Evolutionary conservation across 2,329 filamentous ascomycete genomes (phyloP).

Genomic region (Neodidymelliopsis sp.): DNA sequence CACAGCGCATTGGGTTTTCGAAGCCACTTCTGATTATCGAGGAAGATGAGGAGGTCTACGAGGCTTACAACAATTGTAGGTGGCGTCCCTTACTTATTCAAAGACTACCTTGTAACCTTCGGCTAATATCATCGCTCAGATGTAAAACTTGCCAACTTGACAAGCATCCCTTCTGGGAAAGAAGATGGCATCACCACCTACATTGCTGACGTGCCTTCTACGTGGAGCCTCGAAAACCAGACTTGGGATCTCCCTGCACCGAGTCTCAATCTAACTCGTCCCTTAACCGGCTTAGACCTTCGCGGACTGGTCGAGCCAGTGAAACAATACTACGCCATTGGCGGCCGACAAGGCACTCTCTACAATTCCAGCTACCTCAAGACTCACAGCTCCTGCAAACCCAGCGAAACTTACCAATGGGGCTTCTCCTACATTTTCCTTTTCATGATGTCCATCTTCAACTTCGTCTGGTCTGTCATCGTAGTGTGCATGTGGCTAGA

Average conservation of each 20-base stretch:
- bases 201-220: too few species aligned
- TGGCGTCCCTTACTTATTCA: too few species aligned
- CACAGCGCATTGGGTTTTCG: constrained; percentile 26
- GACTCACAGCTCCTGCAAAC: constrained; percentile 38
- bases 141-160: too few species aligned
- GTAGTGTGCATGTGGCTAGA: constrained; percentile 46
- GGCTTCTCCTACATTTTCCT: constrained; percentile 48
- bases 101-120: too few species aligned
- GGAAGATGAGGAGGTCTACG: too few species aligned
- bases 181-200: too few species aligned
- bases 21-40: constrained; percentile 22
- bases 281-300: neutral
- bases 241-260: too few species aligned
- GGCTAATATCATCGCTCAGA: too few species aligned
- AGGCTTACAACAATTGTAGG: too few species aligned
- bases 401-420: constrained; percentile 45
- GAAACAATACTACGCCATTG: constrained; percentile 2
- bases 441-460: constrained; percentile 45
- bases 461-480: constrained; percentile 44
- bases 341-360: constrained; percentile 22
- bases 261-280: too few species aligned
- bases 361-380: constrained; percentile 31
- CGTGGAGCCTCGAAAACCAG: too few species aligned
- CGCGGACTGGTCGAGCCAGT: neutral
- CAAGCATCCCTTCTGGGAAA: too few species aligned